Percentiles rank a stretch among this genome's conserved stretches.
Evolutionary conservation across 164 flowering plant genomes (phyloP).

Genomic region (Aristolochia fimbriata): DNA sequence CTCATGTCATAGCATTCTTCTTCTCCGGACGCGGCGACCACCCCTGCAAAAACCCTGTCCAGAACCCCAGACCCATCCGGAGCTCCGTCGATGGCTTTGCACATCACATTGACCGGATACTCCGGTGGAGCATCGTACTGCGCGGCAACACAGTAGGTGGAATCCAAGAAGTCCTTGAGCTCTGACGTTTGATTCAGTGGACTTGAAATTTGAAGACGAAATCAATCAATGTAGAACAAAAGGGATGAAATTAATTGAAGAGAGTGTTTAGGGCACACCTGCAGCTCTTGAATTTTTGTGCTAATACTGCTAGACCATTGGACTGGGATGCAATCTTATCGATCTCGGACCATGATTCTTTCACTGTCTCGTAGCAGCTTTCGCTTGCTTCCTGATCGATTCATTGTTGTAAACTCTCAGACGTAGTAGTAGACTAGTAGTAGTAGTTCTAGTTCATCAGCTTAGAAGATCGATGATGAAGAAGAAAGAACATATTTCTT

Average conservation of each 20-base stretch:
- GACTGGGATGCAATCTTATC: slow-evolving; percentile 33
- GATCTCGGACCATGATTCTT: slow-evolving; percentile 41
- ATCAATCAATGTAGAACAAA: too few relatives aligned
- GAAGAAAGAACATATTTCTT: background rate
- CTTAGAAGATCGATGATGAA: too few relatives aligned
- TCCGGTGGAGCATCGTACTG: background rate
- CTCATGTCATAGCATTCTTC: background rate
- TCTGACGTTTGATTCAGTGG: background rate
- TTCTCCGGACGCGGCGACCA: background rate
- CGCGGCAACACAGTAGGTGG: background rate
- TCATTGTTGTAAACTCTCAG: too few relatives aligned
- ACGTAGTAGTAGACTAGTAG: too few relatives aligned
- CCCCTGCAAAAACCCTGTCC: background rate
- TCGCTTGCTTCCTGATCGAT: slow-evolving; percentile 33
- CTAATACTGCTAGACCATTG: slow-evolving; percentile 35
- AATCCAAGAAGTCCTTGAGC: background rate
- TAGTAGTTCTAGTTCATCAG: too few relatives aligned
- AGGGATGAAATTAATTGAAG: too few relatives aligned
- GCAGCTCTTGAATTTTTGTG: slow-evolving; percentile 49
- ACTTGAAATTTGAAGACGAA: background rate
- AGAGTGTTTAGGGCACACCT: slow-evolving; percentile 15
- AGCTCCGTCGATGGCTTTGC: slow-evolving; percentile 11
- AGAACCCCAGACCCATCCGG: slow-evolving; percentile 12
- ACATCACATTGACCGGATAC: background rate
- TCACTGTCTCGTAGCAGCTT: slow-evolving; percentile 36